Evolutionary conservation across 306 rosid genomes (phyloP), one percentile per base, ranked within the genome.

Genomic region (Vigna mungo): DNA sequence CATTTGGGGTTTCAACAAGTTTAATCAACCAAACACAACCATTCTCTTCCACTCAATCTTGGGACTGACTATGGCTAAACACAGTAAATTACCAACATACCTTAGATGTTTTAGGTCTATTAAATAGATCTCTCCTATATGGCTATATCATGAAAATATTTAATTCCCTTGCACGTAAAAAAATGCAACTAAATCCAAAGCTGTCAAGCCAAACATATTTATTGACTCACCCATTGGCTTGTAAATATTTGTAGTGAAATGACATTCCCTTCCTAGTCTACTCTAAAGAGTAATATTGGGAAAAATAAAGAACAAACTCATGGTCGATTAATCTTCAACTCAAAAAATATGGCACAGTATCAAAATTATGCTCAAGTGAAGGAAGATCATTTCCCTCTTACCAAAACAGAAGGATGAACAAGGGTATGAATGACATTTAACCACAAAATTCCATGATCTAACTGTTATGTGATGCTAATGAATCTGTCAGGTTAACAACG

Each of bases 381-480:
- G 37, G 2, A 46, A 36, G 17, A 54, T 37, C 23, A 21, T 20
- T 20, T 21, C 52, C 23, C 39, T 54, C 37, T 21, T 55, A 16
- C 20, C 20, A 9, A 8, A 25, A 21, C 56, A 72, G 30, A 58
- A 43, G 32, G n/a, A 48, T 74, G 20, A 47, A 60, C 34, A 59
- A 46, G 59, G 21, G 44, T n/a, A 34, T 34, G 53, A 51, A 49
- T 63, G 52, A 49, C 51, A 49, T 37, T 62, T 32, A 12, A 63
- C 36, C 36, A 63, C 64, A 63, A 63, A 49, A 10, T 62, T 62
- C 6, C 23, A 61, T 17, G n/a, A 59, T 18, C 62, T 17, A 51
- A 64, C 36, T 36, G 71, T 49, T 67, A 21, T 0, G 23, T 47
- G 25, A 21, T 1, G 59, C 53, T 36, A 63, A 32, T 20, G 43